A percentile compares a stretch with the other conserved stretches of the same genome.
Evolutionary conservation across 257 asterid genomes (phyloP).

Genomic region (Avicennia marina): DNA sequence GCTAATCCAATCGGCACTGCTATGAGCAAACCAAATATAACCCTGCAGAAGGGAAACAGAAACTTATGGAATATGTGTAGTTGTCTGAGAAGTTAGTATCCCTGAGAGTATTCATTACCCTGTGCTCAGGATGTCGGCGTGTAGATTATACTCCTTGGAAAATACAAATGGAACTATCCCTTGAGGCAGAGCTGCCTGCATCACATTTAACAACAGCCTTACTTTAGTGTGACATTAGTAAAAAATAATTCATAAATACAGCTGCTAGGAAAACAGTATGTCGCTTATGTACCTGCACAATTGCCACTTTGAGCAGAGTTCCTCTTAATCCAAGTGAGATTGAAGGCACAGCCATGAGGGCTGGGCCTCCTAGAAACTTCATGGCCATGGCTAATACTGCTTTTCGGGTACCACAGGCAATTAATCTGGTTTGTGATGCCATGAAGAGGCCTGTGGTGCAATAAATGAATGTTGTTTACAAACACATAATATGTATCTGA

Average conservation of each 20-base stretch:
- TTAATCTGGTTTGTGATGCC: conserved; percentile 75
- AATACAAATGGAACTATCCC: conserved; percentile 94
- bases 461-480: conserved; percentile 15
- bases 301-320: conserved; percentile 59
- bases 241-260: conserved; percentile 1
- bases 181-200: conserved; percentile 96
- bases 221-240: not conserved
- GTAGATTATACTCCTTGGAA: conserved; percentile 76
- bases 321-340: conserved; percentile 61
- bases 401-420: conserved; percentile 68
- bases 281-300: conserved; percentile 58
- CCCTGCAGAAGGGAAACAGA: conserved; percentile 37
- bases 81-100: not conserved
- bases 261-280: not conserved
- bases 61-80: conserved; percentile 12
- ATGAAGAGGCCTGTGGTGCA: conserved; percentile 68
- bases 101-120: conserved; percentile 44
- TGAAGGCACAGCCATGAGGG: conserved; percentile 68
- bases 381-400: conserved; percentile 56
- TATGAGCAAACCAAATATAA: conserved; percentile 69
- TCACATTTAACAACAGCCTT: conserved; percentile 1
- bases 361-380: conserved; percentile 74
- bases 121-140: conserved; percentile 83
- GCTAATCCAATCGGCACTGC: conserved; percentile 70
- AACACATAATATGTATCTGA: conserved; percentile 8